These are phyloP conservation scores for Termitomyces titanicus DNA, from an alignment of 768 basidiomycete species.

Conservation along the genomic window DNA sequence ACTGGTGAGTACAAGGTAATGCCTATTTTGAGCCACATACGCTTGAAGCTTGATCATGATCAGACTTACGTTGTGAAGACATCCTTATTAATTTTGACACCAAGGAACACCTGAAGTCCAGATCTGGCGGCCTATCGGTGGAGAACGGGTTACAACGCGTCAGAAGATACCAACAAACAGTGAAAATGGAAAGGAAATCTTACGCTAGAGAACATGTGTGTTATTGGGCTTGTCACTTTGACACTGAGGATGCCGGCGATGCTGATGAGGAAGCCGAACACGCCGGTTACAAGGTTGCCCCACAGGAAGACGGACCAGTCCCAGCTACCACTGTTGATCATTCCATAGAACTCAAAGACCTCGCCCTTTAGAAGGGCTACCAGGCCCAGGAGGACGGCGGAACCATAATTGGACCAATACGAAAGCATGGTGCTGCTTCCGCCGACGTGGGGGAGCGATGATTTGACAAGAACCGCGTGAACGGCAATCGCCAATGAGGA, in stretches of 20 bases:
- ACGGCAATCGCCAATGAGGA: constrained; percentile 68
- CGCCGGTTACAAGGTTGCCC: constrained; percentile 43
- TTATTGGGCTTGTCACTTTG: constrained; percentile 82
- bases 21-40: neutral
- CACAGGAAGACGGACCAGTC: constrained; percentile 26
- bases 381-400: constrained; percentile 55
- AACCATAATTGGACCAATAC: constrained; percentile 74
- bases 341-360: constrained; percentile 42
- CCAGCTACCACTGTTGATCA: constrained; percentile 31
- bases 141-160: neutral
- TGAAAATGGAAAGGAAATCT: constrained; percentile 6
- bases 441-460: constrained; percentile 60
- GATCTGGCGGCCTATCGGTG: constrained; percentile 61
- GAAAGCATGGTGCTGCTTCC: constrained; percentile 70
- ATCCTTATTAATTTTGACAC: constrained; percentile 67
- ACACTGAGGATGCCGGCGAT: constrained; percentile 76
- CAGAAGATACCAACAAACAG: neutral
- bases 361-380: constrained; percentile 67
- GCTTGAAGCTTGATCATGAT: neutral
- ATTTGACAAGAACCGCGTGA: constrained; percentile 84
- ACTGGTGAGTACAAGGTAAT: constrained; percentile 25
- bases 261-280: constrained; percentile 78
- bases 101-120: constrained; percentile 70
- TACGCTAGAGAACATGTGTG: constrained; percentile 71
- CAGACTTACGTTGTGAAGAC: constrained; percentile 52